Evolutionary conservation across 305 asterid genomes (phyloP).

Genomic region (Fraxinus baroniana): DNA sequence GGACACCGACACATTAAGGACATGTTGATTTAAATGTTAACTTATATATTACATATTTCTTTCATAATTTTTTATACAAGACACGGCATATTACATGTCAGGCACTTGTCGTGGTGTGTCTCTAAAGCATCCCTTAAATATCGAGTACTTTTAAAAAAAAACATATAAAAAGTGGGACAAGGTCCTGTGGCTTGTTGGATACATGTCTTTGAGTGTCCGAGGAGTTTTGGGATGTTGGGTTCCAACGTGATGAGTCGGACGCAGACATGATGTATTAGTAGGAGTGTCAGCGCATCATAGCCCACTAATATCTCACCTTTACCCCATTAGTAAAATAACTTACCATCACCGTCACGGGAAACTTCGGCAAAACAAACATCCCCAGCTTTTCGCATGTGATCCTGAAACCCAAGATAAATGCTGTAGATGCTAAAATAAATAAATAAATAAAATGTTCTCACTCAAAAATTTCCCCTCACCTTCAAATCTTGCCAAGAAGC

Average conservation of each 20-base stretch:
- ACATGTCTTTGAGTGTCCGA: background rate
- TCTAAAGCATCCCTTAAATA: background rate
- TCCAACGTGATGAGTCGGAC: background rate
- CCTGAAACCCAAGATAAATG: slow-evolving; percentile 47
- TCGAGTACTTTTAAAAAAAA: no score
- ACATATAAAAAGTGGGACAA: background rate
- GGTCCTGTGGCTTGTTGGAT: background rate
- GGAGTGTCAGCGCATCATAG: background rate
- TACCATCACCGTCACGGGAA: slow-evolving; percentile 96
- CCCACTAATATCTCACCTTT: background rate
- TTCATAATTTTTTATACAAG: background rate
- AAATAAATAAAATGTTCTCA: background rate
- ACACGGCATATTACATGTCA: background rate
- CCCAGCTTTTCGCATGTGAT: slow-evolving; percentile 99
- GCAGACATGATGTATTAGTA: background rate
- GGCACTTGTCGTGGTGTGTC: background rate
- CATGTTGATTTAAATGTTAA: background rate
- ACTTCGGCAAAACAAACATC: slow-evolving; percentile 99
- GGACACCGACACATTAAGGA: background rate
- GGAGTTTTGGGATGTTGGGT: background rate
- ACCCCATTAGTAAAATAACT: background rate
- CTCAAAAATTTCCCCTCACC: slow-evolving; percentile 38
- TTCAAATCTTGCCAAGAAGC: slow-evolving; percentile 99
- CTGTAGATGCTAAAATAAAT: slow-evolving; percentile 6
- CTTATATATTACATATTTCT: background rate